Evolutionary conservation across 2,329 filamentous ascomycete species (phyloP).

Genomic region (Fusarium austroafricanum): DNA sequence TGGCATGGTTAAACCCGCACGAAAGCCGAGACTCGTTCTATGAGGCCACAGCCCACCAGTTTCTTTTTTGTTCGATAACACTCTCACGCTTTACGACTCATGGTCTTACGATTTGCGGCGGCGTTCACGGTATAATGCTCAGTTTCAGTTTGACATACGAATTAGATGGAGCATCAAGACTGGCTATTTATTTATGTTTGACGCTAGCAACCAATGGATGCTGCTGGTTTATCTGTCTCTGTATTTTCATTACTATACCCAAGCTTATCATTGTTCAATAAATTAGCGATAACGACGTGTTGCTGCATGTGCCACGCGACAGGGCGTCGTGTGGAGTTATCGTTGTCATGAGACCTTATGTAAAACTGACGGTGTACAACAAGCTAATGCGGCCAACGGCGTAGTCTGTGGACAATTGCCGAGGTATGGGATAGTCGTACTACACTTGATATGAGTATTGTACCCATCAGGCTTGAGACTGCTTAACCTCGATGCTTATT

Average conservation of each 20-base stretch:
- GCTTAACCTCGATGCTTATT: not conserved
- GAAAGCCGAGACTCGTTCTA: conserved; percentile 4
- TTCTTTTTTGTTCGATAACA: not conserved
- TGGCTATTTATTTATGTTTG: conserved; percentile 14
- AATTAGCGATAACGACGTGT: conserved; percentile 7
- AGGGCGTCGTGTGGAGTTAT: conserved; percentile 33
- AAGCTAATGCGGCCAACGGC: conserved; percentile 28
- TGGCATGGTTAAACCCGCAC: not conserved
- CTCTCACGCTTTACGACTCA: conserved; percentile 33
- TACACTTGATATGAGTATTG: not conserved
- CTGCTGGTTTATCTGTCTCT: conserved; percentile 3
- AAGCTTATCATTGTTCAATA: conserved; percentile 5
- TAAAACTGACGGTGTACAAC: conserved; percentile 35
- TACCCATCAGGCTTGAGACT: not conserved
- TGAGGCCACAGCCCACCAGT: not conserved
- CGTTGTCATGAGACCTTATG: conserved; percentile 30
- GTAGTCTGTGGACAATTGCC: conserved; percentile 10
- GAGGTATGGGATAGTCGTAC: not conserved
- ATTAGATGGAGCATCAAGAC: conserved; percentile 22
- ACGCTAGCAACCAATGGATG: conserved; percentile 8
- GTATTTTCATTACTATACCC: conserved; percentile 30
- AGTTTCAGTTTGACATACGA: conserved; percentile 16
- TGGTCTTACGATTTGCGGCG: conserved; percentile 30
- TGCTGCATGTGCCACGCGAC: conserved; percentile 25
- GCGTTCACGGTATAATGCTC: conserved; percentile 26